These are phyloP conservation scores for Coemansia sp. DNA, from an alignment of 192 early-diverging fungal species.

Conservation along the genomic window DNA sequence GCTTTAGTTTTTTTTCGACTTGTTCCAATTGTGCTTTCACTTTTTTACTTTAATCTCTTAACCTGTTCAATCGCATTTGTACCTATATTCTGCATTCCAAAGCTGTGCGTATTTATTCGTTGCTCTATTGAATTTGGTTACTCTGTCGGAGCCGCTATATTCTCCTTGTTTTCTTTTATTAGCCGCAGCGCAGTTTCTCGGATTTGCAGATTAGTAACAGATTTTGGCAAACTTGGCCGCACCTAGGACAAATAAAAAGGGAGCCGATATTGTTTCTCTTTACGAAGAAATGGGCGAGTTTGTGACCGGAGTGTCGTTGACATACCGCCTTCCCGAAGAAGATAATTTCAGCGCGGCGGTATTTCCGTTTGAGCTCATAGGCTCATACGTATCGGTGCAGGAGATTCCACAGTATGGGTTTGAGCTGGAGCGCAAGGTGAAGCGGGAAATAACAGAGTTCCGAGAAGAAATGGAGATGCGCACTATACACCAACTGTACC, in stretches of 20 bases:
- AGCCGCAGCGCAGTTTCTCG: background rate
- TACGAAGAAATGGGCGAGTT: slow-evolving; percentile 29
- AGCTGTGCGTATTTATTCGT: background rate
- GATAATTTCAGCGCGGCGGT: slow-evolving; percentile 30
- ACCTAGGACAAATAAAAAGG: too few relatives aligned
- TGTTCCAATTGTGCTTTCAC: background rate
- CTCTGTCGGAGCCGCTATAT: too few relatives aligned
- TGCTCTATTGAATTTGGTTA: background rate
- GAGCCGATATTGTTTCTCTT: background rate
- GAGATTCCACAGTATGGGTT: slow-evolving; percentile 47
- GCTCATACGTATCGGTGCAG: slow-evolving; percentile 29
- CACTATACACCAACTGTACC: slow-evolving; percentile 35
- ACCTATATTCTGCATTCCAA: background rate
- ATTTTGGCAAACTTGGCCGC: background rate
- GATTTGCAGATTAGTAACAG: background rate
- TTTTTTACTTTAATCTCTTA: background rate
- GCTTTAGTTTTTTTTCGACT: too few relatives aligned
- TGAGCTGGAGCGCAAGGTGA: slow-evolving; percentile 37
- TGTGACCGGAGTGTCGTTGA: slow-evolving; percentile 30
- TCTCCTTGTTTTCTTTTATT: background rate
- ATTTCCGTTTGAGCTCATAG: slow-evolving; percentile 49
- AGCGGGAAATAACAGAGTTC: slow-evolving; percentile 27
- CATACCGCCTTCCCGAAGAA: slow-evolving; percentile 32
- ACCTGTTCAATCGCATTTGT: background rate
- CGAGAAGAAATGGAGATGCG: slow-evolving; percentile 40